Evolutionary conservation across 2,329 filamentous ascomycete genomes (phyloP).

Genomic region (Cladorrhinum sp.): DNA sequence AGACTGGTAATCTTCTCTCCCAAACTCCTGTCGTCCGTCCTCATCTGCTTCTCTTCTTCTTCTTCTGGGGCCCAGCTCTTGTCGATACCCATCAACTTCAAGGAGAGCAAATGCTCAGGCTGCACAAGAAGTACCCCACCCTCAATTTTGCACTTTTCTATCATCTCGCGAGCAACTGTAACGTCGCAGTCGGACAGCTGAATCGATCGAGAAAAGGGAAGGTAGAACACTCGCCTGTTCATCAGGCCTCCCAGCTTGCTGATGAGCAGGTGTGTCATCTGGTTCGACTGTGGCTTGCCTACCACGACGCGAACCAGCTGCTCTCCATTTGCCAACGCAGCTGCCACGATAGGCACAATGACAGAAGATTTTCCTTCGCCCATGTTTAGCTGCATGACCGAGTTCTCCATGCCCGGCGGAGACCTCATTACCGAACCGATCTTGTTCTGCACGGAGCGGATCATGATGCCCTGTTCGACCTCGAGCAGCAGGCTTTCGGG

Average conservation of each 20-base stretch:
- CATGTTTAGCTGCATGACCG: conserved; percentile 67
- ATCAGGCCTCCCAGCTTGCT: conserved; percentile 52
- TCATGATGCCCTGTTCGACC: conserved; percentile 58
- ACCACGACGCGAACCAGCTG: conserved; percentile 53
- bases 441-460: conserved; percentile 56
- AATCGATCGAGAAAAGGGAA: conserved; percentile 56
- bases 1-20: conserved; percentile 48
- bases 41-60: background rate
- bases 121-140: conserved; percentile 57
- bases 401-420: conserved; percentile 40
- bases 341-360: conserved; percentile 52
- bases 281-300: conserved; percentile 56
- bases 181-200: conserved; percentile 30
- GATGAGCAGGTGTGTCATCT: conserved; percentile 46
- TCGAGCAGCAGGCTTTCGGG: conserved; percentile 65
- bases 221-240: conserved; percentile 50
- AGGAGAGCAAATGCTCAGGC: conserved; percentile 64
- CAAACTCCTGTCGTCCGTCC: conserved; percentile 44
- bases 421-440: conserved; percentile 57
- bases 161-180: conserved; percentile 39
- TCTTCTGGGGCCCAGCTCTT: conserved; percentile 34
- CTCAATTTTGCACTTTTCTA: conserved; percentile 36
- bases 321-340: conserved; percentile 42
- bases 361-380: conserved; percentile 58
- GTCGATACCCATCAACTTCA: conserved; percentile 60